Evolutionary conservation across 768 basidiomycete genomes (phyloP).

Genomic region (Boletus rubroflammeus): DNA sequence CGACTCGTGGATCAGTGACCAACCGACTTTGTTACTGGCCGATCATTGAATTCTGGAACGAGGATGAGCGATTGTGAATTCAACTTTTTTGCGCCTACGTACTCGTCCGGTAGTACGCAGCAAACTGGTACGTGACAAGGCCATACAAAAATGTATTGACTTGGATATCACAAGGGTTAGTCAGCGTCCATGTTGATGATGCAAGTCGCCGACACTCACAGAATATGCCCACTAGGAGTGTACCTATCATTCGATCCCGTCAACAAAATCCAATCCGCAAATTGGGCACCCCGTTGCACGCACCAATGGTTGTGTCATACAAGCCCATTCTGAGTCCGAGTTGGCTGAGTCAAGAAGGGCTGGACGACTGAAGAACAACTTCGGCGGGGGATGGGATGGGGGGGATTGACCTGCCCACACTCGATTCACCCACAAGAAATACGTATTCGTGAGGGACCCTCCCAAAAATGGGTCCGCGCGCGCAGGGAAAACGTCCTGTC

Average conservation of each 20-base stretch:
- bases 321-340: neutral
- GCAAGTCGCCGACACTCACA: neutral
- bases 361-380: neutral
- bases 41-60: slow-evolving; percentile 14
- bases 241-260: neutral
- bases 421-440: neutral
- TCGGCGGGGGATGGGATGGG: neutral
- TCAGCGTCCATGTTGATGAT: neutral
- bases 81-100: neutral
- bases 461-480: no score
- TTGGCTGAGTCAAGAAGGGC: neutral
- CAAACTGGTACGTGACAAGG: slow-evolving; percentile 42
- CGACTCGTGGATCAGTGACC: neutral
- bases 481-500: neutral
- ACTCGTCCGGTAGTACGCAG: slow-evolving; percentile 32
- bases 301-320: neutral
- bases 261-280: neutral
- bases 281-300: neutral
- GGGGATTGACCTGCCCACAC: no score
- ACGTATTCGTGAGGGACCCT: neutral
- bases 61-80: neutral
- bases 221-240: neutral
- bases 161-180: neutral
- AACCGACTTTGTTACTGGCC: slow-evolving; percentile 2
- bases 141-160: slow-evolving; percentile 35